Conservation (phyloP, 1,284 basidiomycete genomes). For the Malassezia sympodialis region DNA sequence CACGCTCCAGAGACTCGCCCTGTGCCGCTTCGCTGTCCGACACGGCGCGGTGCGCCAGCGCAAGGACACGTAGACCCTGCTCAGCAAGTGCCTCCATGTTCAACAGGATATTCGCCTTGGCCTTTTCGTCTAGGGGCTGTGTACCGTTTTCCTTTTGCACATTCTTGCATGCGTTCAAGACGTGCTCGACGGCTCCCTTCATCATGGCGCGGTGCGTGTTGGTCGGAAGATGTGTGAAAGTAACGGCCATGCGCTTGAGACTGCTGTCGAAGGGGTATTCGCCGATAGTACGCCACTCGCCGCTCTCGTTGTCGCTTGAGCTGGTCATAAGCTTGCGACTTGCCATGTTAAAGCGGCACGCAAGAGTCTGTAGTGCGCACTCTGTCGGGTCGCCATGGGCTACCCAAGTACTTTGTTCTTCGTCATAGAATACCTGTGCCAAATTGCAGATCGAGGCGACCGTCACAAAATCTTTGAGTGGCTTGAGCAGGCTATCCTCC, state of each 20-base stretch:
- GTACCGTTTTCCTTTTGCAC: constrained; percentile 40
- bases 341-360: constrained; percentile 50
- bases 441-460: constrained; percentile 46
- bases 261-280: constrained; percentile 45
- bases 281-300: constrained; percentile 51
- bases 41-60: constrained; percentile 34
- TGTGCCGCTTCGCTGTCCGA: constrained; percentile 23
- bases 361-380: constrained; percentile 58
- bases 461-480: constrained; percentile 34
- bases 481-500: constrained; percentile 18
- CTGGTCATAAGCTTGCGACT: constrained; percentile 17
- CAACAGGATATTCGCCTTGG: constrained; percentile 25
- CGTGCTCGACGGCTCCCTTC: constrained; percentile 46
- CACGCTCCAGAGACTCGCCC: constrained; percentile 29
- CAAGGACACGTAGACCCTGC: constrained; percentile 41
- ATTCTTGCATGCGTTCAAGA: constrained; percentile 33
- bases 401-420: constrained; percentile 52
- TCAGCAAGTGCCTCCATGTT: constrained; percentile 43
- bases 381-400: constrained; percentile 62
- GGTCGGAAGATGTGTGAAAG: constrained; percentile 46
- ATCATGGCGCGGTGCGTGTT: constrained; percentile 36
- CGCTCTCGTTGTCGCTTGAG: constrained; percentile 16
- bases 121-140: constrained; percentile 31
- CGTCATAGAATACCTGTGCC: constrained; percentile 44
- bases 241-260: constrained; percentile 49